Evolutionary conservation across 2,329 filamentous ascomycete species (phyloP).

Genomic region (Daldinia sp.): DNA sequence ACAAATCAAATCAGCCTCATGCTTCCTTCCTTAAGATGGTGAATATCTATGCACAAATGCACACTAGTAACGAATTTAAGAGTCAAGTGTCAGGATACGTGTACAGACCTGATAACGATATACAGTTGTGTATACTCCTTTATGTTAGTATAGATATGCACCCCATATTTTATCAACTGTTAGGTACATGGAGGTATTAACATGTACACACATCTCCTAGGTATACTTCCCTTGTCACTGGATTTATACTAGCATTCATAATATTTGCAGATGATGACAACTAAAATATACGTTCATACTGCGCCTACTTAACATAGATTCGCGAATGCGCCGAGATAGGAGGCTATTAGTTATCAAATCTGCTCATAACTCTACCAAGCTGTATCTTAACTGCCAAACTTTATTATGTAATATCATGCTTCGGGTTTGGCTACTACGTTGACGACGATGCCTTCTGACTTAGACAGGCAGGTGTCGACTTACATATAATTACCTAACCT

Average conservation of each 20-base stretch:
- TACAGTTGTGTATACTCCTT: slow-evolving; percentile 2
- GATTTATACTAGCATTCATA: neutral
- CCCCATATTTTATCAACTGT: neutral
- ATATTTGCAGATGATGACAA: slow-evolving; percentile 3
- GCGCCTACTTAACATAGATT: neutral
- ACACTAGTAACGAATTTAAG: neutral
- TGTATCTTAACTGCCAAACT: neutral
- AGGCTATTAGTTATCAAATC: slow-evolving; percentile 2
- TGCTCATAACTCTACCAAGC: slow-evolving; percentile 1
- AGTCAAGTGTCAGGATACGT: neutral
- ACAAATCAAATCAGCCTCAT: slow-evolving; percentile 1
- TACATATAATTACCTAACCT: slow-evolving; percentile 5
- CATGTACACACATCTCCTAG: neutral
- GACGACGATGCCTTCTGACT: neutral
- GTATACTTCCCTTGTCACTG: neutral
- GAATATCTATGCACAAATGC: too few species aligned
- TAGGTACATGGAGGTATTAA: neutral
- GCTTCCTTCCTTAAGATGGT: neutral
- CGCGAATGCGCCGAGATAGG: neutral
- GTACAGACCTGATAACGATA: neutral
- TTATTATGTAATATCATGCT: slow-evolving; percentile 4
- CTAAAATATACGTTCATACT: neutral
- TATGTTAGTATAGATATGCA: neutral
- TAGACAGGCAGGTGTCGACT: slow-evolving; percentile 8
- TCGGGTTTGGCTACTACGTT: slow-evolving; percentile 5